A percentile compares a stretch with the other conserved stretches of the same genome.
These are phyloP conservation scores for Zygnema cylindricum DNA, from an alignment of 139 green algal species.

Conservation along the genomic window DNA sequence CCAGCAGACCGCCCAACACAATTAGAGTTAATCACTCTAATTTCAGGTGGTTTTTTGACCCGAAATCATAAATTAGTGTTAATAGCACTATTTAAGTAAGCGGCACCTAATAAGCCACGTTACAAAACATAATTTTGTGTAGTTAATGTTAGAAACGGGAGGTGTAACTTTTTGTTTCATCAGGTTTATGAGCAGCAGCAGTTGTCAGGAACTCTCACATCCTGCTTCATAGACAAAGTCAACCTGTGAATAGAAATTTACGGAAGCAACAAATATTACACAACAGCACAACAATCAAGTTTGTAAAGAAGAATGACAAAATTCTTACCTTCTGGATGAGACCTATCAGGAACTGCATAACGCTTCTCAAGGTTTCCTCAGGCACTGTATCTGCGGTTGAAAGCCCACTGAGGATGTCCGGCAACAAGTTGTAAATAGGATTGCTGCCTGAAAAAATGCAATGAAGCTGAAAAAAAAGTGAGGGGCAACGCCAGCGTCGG, in stretches of 20 bases:
- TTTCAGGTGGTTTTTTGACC: too few relatives aligned
- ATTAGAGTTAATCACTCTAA: too few relatives aligned
- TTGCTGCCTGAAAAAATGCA: constrained; percentile 62
- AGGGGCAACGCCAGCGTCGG: neutral
- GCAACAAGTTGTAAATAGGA: constrained; percentile 93
- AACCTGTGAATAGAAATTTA: neutral
- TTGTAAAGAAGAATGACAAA: neutral
- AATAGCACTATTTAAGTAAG: too few relatives aligned
- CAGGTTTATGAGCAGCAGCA: too few relatives aligned
- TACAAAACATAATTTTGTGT: too few relatives aligned
- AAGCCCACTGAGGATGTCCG: constrained; percentile 86
- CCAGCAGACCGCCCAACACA: too few relatives aligned
- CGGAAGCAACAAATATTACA: neutral
- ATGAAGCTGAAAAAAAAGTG: neutral
- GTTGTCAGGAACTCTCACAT: too few relatives aligned
- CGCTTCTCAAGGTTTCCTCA: constrained; percentile 43
- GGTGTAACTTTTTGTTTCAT: too few relatives aligned
- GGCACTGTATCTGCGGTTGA: constrained; percentile 28
- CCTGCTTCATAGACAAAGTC: neutral
- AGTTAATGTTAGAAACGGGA: too few relatives aligned
- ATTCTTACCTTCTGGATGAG: constrained; percentile 80
- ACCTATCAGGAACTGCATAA: constrained; percentile 71
- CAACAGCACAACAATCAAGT: constrained; percentile 11
- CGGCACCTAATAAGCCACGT: too few relatives aligned
- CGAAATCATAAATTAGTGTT: too few relatives aligned